Base-by-base conservation (phyloP, 2,329 filamentous ascomycete genomes). In the Nannizzia gypsea region DNA sequence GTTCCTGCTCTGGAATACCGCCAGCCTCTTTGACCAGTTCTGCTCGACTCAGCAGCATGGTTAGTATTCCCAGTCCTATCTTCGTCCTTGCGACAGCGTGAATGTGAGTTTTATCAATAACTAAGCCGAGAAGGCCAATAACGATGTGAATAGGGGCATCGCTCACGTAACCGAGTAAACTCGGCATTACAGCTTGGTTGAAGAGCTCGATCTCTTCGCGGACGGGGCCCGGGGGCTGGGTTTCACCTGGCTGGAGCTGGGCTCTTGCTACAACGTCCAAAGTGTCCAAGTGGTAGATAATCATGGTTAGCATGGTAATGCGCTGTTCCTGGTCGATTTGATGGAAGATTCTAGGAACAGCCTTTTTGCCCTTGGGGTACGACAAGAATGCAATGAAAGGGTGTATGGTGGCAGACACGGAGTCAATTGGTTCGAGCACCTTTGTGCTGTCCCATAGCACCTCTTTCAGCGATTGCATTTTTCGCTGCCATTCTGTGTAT, bases 371-470 rank as follows among this genome's bases (percentile, higher is more conserved):
- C 78, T 99, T 99, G 66, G 86, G 84, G 69, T 93, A 95, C 3
- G 91, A 95, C 54, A 99, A 78, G 72, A 99, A 92, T 54, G 91
- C 89, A 66, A 99, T 96, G 75, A 99, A 99, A 0, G 93, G 93
- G 72, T 99, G 93, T 17, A 82, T 78, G 2, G 78, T 77, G 17
- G 85, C 80, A 3, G 87, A 83, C 58, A 86, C 89, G 52, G 78
- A 81, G 28, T 83, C 87, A 66, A 96, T 93, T 0, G 90, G 91
- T 70, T 96, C 92, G 75, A 96, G 89, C 56, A 99, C 89, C 76
- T 95, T 95, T 57, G 96, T 81, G 61, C 88, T 84, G 46, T 82
- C 78, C 93, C 93, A 99, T 11, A 99, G 80, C 70, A 87, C 84
- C 56, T 83, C 78, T 67, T 92, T 95, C 62, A 95, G 80, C n/a